phyloP scores from a whole-genome alignment of 257 asterid species.

The Nicotiana benthamiana region DNA sequence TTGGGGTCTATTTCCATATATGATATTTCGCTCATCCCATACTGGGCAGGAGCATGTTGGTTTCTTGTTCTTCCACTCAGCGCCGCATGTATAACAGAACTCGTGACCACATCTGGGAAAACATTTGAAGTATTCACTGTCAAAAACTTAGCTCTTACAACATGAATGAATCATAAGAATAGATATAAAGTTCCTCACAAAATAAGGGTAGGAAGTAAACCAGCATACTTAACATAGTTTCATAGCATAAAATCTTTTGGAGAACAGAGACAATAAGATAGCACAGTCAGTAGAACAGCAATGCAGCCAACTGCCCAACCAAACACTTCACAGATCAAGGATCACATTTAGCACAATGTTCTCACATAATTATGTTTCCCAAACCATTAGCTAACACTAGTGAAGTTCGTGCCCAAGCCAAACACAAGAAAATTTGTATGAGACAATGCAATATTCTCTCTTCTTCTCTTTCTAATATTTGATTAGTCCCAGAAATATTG shows the following conservation, averaged over 20 bases:
- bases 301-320: too few species aligned
- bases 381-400: not conserved
- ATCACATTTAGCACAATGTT: too few species aligned
- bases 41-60: slow-evolving; percentile 60
- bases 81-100: slow-evolving; percentile 79
- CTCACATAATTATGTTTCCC: not conserved
- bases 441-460: not conserved
- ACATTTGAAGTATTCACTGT: not conserved
- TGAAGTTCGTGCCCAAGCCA: not conserved
- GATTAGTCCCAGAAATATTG: not conserved
- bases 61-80: slow-evolving; percentile 61
- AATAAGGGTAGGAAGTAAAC: not conserved
- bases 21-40: slow-evolving; percentile 51
- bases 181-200: not conserved
- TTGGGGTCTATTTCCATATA: not conserved
- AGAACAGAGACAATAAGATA: not conserved
- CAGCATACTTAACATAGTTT: not conserved
- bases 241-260: not conserved
- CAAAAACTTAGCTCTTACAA: not conserved
- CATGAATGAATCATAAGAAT: not conserved
- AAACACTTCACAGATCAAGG: too few species aligned
- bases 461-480: not conserved
- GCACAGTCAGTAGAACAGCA: too few species aligned
- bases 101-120: slow-evolving; percentile 68
- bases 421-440: not conserved